Evolutionary conservation across 768 basidiomycete genomes (phyloP).

Genomic region (Pholiota microspora): DNA sequence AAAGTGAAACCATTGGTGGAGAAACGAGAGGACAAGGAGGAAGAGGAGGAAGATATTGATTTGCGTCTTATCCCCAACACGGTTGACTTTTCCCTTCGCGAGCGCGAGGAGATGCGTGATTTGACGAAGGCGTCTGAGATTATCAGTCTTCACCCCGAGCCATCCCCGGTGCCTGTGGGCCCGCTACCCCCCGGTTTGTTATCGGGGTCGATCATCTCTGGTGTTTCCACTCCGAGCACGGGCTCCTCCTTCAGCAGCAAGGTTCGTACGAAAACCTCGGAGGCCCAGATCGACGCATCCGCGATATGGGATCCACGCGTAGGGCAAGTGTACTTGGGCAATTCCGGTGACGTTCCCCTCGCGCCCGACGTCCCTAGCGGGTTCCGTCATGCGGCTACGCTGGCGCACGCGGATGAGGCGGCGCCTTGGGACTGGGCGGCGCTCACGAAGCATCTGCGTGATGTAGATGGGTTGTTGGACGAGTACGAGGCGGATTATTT

Average conservation of each 20-base stretch:
- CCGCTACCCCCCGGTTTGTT: neutral
- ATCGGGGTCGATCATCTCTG: neutral
- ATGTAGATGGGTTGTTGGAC: conserved; percentile 17
- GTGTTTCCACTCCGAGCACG: neutral
- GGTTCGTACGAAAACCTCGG: neutral
- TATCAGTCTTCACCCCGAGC: conserved; percentile 41
- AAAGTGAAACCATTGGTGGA: neutral
- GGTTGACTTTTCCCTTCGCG: conserved; percentile 78
- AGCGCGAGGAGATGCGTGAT: conserved; percentile 89
- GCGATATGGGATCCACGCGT: conserved; percentile 52
- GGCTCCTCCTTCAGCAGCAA: neutral
- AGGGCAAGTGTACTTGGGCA: conserved; percentile 80
- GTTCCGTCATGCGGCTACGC: conserved; percentile 25
- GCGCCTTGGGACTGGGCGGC: conserved; percentile 16
- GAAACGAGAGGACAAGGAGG: conserved; percentile 1
- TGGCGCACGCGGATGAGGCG: conserved; percentile 11
- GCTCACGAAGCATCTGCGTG: conserved; percentile 19
- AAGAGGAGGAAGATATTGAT: conserved; percentile 11
- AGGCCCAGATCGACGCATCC: conserved; percentile 18
- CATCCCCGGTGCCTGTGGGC: neutral
- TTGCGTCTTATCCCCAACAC: conserved; percentile 46
- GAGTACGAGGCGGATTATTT: conserved; percentile 8
- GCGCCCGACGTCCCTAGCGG: conserved; percentile 25
- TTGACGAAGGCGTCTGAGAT: conserved; percentile 84
- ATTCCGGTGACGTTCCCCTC: conserved; percentile 76